phyloP scores from a whole-genome alignment of 345 rosid species.

The Clarkia xantiana region DNA sequence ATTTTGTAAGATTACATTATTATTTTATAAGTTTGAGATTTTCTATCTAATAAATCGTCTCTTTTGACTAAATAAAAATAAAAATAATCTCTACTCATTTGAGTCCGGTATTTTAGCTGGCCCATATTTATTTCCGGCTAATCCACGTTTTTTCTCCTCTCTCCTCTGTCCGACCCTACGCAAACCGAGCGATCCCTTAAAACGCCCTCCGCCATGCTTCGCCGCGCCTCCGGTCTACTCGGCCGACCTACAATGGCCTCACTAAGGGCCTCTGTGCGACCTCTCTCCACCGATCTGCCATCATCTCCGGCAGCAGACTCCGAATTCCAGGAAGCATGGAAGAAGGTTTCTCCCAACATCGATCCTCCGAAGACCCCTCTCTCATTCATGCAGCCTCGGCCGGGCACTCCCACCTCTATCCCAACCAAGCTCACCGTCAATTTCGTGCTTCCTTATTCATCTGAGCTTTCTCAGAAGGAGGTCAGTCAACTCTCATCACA shows the following conservation, averaged over 20 bases:
- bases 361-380: constrained; percentile 38
- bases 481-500: constrained; percentile 5
- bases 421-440: constrained; percentile 39
- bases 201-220: constrained; percentile 17
- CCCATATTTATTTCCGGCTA: no score
- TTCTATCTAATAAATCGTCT: no score
- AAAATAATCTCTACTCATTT: no score
- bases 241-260: constrained; percentile 6
- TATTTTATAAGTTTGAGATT: no score
- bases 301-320: constrained; percentile 17
- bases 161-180: constrained; percentile 23
- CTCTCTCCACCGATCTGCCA: constrained; percentile 22
- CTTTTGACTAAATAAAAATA: no score
- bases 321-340: constrained; percentile 30
- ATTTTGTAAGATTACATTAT: no score
- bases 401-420: constrained; percentile 22
- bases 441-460: constrained; percentile 36
- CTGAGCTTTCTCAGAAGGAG: constrained; percentile 29
- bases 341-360: constrained; percentile 21
- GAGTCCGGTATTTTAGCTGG: no score
- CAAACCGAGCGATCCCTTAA: constrained; percentile 24
- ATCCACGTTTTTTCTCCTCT: neutral
- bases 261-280: constrained; percentile 4
- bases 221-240: constrained; percentile 15
- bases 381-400: constrained; percentile 28